These are phyloP conservation scores for Ophiorrhiza pumila DNA, from an alignment of 257 asterid genomes.

Conservation along the genomic window DNA sequence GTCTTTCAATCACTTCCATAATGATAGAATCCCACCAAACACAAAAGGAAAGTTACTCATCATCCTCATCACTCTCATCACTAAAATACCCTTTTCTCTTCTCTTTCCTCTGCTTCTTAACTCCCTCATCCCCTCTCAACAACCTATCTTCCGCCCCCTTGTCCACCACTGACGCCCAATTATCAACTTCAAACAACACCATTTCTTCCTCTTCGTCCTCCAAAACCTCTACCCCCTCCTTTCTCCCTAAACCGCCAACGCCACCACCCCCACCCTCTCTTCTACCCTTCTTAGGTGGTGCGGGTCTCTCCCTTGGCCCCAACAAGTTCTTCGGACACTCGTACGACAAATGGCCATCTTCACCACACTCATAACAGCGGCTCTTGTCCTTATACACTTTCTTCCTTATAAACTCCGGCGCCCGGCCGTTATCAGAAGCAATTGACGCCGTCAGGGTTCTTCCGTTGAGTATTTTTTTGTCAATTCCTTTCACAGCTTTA, in stretches of 20 bases:
- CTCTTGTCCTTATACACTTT: conserved; percentile 91
- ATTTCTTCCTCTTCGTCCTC: conserved; percentile 51
- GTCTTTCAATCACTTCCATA: background rate
- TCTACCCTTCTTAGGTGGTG: conserved; percentile 62
- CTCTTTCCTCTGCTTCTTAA: conserved; percentile 41
- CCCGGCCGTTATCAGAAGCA: conserved; percentile 92
- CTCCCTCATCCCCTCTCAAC: conserved; percentile 33
- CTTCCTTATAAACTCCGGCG: conserved; percentile 76
- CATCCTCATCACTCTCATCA: conserved; percentile 92
- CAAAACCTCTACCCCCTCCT: conserved; percentile 25
- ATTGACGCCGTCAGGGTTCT: conserved; percentile 83
- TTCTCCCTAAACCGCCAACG: conserved; percentile 15
- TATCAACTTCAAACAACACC: conserved; percentile 50
- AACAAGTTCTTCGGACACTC: conserved; percentile 81
- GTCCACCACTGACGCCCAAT: conserved; percentile 97
- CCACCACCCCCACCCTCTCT: conserved; percentile 32
- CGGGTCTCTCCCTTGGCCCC: conserved; percentile 85
- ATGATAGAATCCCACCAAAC: background rate
- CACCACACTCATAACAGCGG: conserved; percentile 92
- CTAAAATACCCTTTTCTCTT: conserved; percentile 89
- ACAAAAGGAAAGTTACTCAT: conserved; percentile 23
- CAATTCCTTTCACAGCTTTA: conserved; percentile 68
- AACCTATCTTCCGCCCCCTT: conserved; percentile 65
- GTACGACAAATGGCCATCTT: conserved; percentile 84
- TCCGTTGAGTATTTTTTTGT: conserved; percentile 66